Conservation (phyloP, 192 early-diverging fungal species). For the Pilaira anomala region DNA sequence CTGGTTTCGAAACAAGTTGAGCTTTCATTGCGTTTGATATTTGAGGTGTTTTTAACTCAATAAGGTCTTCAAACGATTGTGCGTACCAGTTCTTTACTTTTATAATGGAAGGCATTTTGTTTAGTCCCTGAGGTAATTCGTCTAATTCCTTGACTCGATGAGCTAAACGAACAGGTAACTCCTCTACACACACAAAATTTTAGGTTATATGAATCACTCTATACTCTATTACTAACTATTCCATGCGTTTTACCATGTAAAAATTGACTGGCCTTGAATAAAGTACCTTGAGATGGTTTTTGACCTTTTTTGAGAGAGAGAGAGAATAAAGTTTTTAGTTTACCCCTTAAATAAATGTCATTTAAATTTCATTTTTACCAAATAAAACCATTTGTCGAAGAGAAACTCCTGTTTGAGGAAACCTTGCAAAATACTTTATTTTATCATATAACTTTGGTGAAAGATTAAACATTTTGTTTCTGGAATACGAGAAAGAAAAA, state of each 20-base stretch:
- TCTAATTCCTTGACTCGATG: conserved; percentile 95
- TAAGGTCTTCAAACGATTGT: conserved; percentile 67
- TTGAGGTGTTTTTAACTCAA: conserved; percentile 4
- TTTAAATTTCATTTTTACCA: conserved; percentile 27
- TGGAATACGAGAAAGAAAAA: conserved; percentile 6
- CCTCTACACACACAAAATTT: conserved; percentile 49
- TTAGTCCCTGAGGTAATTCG: conserved; percentile 78
- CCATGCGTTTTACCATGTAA: conserved; percentile 55
- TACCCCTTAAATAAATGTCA: no score
- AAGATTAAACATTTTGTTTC: conserved; percentile 42
- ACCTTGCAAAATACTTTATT: conserved; percentile 75
- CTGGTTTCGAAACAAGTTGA: conserved; percentile 23
- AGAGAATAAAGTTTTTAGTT: neutral
- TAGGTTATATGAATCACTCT: no score
- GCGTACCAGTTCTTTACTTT: conserved; percentile 96
- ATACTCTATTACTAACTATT: neutral
- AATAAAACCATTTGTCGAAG: conserved; percentile 95
- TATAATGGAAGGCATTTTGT: conserved; percentile 85
- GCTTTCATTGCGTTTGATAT: conserved; percentile 11
- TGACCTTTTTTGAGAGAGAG: conserved; percentile 33
- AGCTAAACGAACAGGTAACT: conserved; percentile 90
- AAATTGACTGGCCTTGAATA: conserved; percentile 76
- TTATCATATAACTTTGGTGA: conserved; percentile 63
- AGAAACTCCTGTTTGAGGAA: conserved; percentile 92
- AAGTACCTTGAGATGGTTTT: conserved; percentile 68